Evolutionary conservation across 2,329 filamentous ascomycete species (phyloP), one percentile per base, ranked within the genome.

Genomic region (Tolypocladium nubicola): DNA sequence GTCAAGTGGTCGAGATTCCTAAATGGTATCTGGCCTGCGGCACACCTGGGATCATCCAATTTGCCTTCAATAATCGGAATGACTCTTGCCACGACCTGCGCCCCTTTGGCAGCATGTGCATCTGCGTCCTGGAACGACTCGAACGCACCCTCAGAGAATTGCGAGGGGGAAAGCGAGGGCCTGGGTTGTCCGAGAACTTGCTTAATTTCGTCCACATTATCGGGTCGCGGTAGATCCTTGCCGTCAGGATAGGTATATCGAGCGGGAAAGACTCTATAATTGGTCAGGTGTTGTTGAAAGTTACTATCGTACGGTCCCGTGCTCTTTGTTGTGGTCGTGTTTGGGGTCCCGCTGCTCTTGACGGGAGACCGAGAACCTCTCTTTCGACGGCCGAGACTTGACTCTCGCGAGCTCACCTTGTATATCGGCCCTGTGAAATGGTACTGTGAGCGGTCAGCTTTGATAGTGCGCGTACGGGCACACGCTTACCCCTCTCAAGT

Each of bases 1-100:
- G 68, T 72, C 40, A 78, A 63, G 55, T 62, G 62, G 16, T 67
- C 62, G 49, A 75, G 68, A 56, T 73, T 73, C 16, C 37, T 62
- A 54, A 76, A 76, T 2, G 61, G 52, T 11, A 67, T 61, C 52
- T 67, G 63, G 41, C 62, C 62, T 45, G 56, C 65, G 62, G 61
- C 59, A 65, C 58, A 62, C 26, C 57, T 67, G 11, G 49, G 57
- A 50, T 61, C 60, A 52, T 62, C 56, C 54, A 58, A 14, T 61
- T 64, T 41, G 13, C 67, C 68, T 49, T 63, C 56, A 55, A 75
- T 68, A 21, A 68, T 62, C 11, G 71, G 66, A 41, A 76, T 61
- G 2, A 73, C 65, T 26, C 23, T 53, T 19, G 38, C 19, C 55
- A 57, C 40, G 35, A 56, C 57, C 30, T 54, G 50, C 9, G 53